Conservation (phyloP, 345 rosid species). For the Xanthoceras sorbifolium region DNA sequence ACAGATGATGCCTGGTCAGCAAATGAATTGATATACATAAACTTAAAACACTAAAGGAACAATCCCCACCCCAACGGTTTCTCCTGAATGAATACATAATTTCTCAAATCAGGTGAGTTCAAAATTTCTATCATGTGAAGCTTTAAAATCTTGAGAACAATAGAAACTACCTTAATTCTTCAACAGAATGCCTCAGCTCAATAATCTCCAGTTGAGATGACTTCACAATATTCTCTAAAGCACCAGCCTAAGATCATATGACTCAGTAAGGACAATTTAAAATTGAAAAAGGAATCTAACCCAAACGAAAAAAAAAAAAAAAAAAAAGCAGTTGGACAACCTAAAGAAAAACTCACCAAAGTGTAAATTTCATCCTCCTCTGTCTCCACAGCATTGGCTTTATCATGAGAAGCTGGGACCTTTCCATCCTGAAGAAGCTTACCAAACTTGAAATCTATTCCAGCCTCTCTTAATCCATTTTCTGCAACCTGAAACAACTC, state of each 20-base stretch:
- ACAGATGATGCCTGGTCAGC: constrained; percentile 25
- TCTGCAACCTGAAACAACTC: constrained; percentile 83
- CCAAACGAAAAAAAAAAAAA: neutral
- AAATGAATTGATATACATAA: constrained; percentile 1
- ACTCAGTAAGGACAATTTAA: constrained; percentile 20
- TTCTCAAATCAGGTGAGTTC: neutral
- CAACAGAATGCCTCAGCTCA: constrained; percentile 71
- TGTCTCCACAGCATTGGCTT: constrained; percentile 36
- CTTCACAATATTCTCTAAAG: constrained; percentile 92
- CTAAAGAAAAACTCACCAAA: constrained; percentile 55
- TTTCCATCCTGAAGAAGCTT: constrained; percentile 46
- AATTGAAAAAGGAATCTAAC: constrained; percentile 4
- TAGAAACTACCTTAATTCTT: constrained; percentile 68
- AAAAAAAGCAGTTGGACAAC: neutral
- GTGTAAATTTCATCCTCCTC: constrained; percentile 80
- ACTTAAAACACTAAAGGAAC: neutral
- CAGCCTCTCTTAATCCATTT: constrained; percentile 79
- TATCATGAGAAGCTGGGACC: constrained; percentile 33
- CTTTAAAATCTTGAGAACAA: constrained; percentile 1
- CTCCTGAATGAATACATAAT: neutral
- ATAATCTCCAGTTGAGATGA: constrained; percentile 87
- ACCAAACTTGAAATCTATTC: constrained; percentile 64
- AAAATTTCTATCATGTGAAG: neutral
- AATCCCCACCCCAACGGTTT: neutral
- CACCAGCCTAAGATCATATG: constrained; percentile 69